phyloP scores from a whole-genome alignment of 2,329 filamentous ascomycete genomes.

The Aspergillus candidus region DNA sequence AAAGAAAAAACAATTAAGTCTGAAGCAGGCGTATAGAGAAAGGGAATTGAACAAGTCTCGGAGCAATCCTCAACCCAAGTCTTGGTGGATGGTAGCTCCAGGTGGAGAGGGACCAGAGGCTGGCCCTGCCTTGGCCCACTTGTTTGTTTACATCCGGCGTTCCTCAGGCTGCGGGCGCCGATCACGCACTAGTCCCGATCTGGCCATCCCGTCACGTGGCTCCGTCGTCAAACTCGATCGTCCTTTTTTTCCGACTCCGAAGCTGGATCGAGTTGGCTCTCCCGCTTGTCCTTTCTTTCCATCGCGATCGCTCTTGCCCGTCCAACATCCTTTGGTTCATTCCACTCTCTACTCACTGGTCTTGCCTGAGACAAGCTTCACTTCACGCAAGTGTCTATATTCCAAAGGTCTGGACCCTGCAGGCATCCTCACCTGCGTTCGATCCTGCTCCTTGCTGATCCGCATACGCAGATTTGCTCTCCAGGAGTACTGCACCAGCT shows the following conservation, averaged over 20 bases:
- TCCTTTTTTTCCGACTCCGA: constrained; percentile 6
- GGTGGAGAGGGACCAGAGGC: constrained; percentile 2
- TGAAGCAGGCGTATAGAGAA: constrained; percentile 3
- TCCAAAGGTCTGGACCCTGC: no score
- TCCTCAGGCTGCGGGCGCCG: constrained; percentile 26
- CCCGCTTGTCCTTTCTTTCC: neutral
- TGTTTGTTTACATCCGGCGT: constrained; percentile 38
- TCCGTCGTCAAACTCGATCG: constrained; percentile 14
- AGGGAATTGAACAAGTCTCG: constrained; percentile 11
- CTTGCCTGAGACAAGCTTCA: neutral
- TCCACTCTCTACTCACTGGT: neutral
- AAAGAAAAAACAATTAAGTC: neutral
- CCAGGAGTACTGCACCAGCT: no score
- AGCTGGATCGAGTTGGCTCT: neutral
- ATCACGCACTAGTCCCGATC: constrained; percentile 24
- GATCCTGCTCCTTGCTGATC: neutral
- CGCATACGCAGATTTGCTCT: constrained; percentile 1
- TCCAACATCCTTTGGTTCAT: neutral
- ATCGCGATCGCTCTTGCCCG: no score
- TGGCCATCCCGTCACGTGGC: constrained; percentile 21
- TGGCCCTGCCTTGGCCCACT: constrained; percentile 2
- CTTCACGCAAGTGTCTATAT: neutral
- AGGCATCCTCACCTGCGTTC: no score
- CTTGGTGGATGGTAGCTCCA: constrained; percentile 1
- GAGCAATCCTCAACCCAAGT: constrained; percentile 3